Evolutionary conservation across 257 asterid genomes (phyloP).

Genomic region (Fraxinus cuspidata): DNA sequence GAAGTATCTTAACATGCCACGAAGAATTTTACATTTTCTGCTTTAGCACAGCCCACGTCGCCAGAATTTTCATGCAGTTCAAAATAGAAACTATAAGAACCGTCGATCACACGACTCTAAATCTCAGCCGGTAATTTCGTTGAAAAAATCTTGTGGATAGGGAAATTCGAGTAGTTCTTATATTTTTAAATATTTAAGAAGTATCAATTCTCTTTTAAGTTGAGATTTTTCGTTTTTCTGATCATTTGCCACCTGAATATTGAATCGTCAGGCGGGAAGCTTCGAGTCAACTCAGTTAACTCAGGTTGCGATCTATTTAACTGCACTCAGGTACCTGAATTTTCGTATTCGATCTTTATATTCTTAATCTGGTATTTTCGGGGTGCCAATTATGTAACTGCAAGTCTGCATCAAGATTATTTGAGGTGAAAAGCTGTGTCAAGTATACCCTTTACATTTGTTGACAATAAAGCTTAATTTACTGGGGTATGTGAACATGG

Average conservation of each 20-base stretch:
- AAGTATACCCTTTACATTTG: no score
- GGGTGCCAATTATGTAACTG: background rate
- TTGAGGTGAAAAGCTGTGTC: no score
- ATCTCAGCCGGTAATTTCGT: slow-evolving; percentile 26
- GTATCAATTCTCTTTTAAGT: slow-evolving; percentile 1
- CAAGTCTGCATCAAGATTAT: background rate
- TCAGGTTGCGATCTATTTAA: background rate
- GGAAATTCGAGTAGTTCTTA: slow-evolving; percentile 31
- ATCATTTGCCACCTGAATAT: slow-evolving; percentile 28
- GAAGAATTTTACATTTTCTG: slow-evolving; percentile 26
- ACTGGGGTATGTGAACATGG: no score
- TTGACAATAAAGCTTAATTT: no score
- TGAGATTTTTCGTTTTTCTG: slow-evolving; percentile 21
- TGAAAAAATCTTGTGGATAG: slow-evolving; percentile 35
- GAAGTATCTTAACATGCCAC: slow-evolving; percentile 39
- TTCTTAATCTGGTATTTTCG: background rate
- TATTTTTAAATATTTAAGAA: slow-evolving; percentile 17
- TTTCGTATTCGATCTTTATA: background rate
- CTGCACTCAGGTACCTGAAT: slow-evolving; percentile 24
- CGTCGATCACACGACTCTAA: slow-evolving; percentile 23
- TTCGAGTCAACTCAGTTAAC: background rate
- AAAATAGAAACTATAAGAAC: slow-evolving; percentile 11
- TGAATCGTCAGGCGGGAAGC: slow-evolving; percentile 5
- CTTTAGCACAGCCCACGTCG: slow-evolving; percentile 38
- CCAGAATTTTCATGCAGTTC: slow-evolving; percentile 7